A percentile compares a stretch with the other conserved stretches of the same genome.
These are phyloP conservation scores for Claviceps quebecensis DNA, from an alignment of 2,329 filamentous ascomycete genomes.

Conservation along the genomic window DNA sequence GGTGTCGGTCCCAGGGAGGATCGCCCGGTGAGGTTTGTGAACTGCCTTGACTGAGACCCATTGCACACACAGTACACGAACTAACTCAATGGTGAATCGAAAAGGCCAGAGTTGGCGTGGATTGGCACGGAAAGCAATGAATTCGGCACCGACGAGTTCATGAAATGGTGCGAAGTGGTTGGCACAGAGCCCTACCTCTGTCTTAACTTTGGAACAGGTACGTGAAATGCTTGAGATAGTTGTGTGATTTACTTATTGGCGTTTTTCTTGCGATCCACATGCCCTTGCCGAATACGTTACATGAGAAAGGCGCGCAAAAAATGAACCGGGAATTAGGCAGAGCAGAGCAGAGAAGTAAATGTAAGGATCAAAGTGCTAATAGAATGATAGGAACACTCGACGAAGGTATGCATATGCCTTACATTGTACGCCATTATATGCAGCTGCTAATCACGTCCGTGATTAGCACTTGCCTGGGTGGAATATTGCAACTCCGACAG, in stretches of 20 bases:
- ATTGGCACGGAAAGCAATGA: neutral
- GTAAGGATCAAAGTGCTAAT: neutral
- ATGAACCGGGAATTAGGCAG: too few relatives aligned
- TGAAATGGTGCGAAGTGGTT: neutral
- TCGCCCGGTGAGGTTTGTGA: neutral
- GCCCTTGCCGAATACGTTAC: neutral
- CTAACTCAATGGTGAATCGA: neutral
- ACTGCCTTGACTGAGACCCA: neutral
- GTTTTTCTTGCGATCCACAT: neutral
- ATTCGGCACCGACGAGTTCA: neutral
- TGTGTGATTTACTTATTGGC: neutral
- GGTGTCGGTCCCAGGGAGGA: neutral
- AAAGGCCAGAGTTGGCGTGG: neutral
- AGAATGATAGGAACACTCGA: neutral
- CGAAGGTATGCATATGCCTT: neutral
- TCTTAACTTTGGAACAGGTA: neutral
- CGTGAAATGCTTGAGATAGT: neutral
- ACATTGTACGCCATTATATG: neutral
- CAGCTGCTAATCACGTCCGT: neutral
- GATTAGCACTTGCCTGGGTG: neutral
- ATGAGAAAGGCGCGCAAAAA: neutral
- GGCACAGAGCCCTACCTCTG: neutral
- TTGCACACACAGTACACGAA: neutral
- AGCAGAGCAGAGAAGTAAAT: neutral
- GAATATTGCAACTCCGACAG: constrained; percentile 1